These are phyloP conservation scores for Pochonia chlamydosporia DNA, from an alignment of 2,329 filamentous ascomycete species.

Conservation along the genomic window DNA sequence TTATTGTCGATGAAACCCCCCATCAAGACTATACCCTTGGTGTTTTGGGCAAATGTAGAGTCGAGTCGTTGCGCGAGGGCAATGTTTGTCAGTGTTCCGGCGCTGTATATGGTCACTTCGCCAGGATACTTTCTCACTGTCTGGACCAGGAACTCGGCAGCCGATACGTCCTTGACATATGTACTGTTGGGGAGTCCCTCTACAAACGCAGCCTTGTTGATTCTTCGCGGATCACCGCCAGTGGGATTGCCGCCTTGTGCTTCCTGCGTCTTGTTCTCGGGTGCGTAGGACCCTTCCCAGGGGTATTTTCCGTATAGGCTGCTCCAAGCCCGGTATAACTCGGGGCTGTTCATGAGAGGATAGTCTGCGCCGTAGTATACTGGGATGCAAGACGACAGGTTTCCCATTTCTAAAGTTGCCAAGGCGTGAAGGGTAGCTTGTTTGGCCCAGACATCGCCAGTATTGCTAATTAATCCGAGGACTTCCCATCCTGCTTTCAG, in stretches of 20 bases:
- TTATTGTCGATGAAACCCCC: slow-evolving; percentile 42
- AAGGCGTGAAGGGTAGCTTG: slow-evolving; percentile 40
- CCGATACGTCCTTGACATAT: slow-evolving; percentile 20
- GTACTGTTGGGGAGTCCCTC: not conserved
- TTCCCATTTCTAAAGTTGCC: slow-evolving; percentile 39
- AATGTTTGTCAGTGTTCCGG: slow-evolving; percentile 42
- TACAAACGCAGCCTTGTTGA: not conserved
- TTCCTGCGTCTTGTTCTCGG: not conserved
- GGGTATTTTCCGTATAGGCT: slow-evolving; percentile 18
- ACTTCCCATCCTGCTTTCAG: slow-evolving; percentile 38
- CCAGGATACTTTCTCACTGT: slow-evolving; percentile 43
- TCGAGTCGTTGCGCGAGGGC: slow-evolving; percentile 41
- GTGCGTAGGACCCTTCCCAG: not conserved
- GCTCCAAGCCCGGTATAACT: slow-evolving; percentile 38
- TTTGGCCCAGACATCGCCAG: slow-evolving; percentile 38
- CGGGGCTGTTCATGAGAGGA: slow-evolving; percentile 39
- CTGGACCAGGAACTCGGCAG: slow-evolving; percentile 41
- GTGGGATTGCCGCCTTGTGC: not conserved
- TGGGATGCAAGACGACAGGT: slow-evolving; percentile 37
- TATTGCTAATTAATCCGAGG: slow-evolving; percentile 32
- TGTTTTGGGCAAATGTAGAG: slow-evolving; percentile 36
- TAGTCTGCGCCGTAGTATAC: slow-evolving; percentile 40
- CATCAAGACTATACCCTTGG: slow-evolving; percentile 43
- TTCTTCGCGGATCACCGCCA: not conserved
- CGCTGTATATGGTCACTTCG: slow-evolving; percentile 40